Evolutionary conservation across 2,329 filamentous ascomycete genomes (phyloP), one percentile per base, ranked within the genome.

Genomic region (Plectosphaerella cucumerina): DNA sequence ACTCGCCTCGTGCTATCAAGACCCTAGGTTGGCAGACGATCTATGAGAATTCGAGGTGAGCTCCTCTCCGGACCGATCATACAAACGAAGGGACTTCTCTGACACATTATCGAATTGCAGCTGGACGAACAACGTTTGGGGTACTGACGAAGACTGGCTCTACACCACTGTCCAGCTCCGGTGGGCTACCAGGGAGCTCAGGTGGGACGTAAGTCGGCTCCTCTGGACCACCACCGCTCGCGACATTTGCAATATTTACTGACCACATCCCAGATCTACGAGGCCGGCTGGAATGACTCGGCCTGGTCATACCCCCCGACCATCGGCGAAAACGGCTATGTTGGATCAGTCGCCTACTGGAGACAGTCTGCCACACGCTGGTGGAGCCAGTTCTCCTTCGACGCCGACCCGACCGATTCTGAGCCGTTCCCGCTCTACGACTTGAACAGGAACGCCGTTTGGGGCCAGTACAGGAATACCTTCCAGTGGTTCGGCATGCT

Each of bases 151-250:
- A 9, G 35, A 39, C 35, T 39, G 31, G 44, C 26, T 46, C 31
- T 21, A 46, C 44, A 15, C 72, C 86, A 26, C 85, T 84, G 56
- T 85, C 83, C 1, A 82, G 76, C 44, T 62, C 86, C 49, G 14
- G 14, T 39, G 35, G 35, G 35, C 35, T 6, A 39, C 35, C 14
- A 15, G 35, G 8, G 53, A 62, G 20, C 33, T 61, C 26, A 26
- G 44, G 8, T 46, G 44, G 44, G 44, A 46, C 20, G 44, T 46
- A 34, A 46, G 44, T 18, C 3, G 14, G 14, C 35, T 39, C 35
- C 35, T 14, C 15, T 20, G 11, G 6, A 45, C 9, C 14, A 31
- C 12, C 8, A n/a, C 5, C 10, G 14, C n/a, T 0, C n/a, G 21
- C 26, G 26, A 8, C 6, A 31, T 31, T 17, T 5, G 22, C 15